Percentiles rank a stretch among this genome's conserved stretches.
phyloP scores from a whole-genome alignment of 768 basidiomycete genomes.

The Mycena vulgaris region DNA sequence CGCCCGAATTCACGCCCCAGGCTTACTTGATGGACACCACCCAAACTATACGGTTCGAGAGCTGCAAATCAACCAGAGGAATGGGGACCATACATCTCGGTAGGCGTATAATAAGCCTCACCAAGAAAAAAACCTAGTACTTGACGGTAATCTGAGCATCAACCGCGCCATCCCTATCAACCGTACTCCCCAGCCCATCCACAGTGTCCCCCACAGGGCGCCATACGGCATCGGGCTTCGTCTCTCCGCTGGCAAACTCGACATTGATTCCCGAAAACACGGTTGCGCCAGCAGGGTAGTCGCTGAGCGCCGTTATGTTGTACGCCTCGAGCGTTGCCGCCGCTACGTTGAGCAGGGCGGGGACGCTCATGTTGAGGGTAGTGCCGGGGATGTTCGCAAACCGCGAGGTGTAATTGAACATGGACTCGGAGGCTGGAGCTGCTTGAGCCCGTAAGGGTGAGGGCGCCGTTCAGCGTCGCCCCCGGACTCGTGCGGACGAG shows the following conservation, averaged over 20 bases:
- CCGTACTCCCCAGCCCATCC: not conserved
- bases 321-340: slow-evolving; percentile 7
- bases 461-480: not conserved
- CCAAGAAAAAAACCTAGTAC: not conserved
- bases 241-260: not conserved
- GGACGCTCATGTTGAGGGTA: not conserved
- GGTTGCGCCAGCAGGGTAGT: not conserved
- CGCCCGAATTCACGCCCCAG: no score
- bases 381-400: slow-evolving; percentile 13
- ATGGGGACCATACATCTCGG: no score
- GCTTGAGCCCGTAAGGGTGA: slow-evolving; percentile 1
- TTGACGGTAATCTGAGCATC: not conserved
- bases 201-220: not conserved
- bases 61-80: no score
- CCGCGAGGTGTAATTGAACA: not conserved
- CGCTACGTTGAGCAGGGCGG: not conserved
- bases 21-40: no score
- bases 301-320: not conserved
- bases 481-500: not conserved
- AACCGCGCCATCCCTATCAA: not conserved
- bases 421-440: not conserved
- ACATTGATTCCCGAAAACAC: not conserved
- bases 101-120: no score
- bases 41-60: no score
- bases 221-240: not conserved